Percentiles rank a stretch among this genome's conserved stretches.
Conservation (phyloP, 2,329 filamentous ascomycete genomes). For the Decorospora gaudefroyi region DNA sequence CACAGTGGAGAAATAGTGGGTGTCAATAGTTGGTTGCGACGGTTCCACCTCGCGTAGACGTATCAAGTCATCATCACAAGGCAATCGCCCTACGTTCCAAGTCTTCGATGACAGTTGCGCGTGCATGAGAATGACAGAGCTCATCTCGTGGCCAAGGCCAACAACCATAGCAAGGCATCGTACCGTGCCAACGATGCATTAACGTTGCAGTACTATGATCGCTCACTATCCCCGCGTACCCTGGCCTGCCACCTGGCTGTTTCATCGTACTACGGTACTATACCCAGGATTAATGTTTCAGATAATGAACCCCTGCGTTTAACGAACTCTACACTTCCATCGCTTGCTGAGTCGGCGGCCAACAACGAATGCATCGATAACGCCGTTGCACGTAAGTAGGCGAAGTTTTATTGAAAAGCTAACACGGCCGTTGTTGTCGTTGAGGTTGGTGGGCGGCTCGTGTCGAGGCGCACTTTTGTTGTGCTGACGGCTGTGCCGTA, state of each 20-base stretch:
- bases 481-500: conserved; percentile 19
- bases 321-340: conserved; percentile 8
- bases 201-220: conserved; percentile 7
- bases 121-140: too few species aligned
- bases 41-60: conserved; percentile 9
- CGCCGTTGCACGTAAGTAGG: too few species aligned
- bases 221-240: conserved; percentile 4
- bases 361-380: too few species aligned
- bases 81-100: too few species aligned
- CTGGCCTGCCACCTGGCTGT: conserved; percentile 10
- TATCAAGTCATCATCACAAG: background rate
- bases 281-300: conserved; percentile 30
- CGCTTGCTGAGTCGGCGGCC: background rate
- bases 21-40: conserved; percentile 5
- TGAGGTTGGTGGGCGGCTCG: conserved; percentile 7
- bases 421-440: background rate
- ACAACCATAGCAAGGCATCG: background rate
- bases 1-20: conserved; percentile 12
- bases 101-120: too few species aligned
- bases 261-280: conserved; percentile 25
- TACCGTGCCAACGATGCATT: conserved; percentile 3
- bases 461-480: conserved; percentile 8
- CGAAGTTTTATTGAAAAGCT: conserved; percentile 5
- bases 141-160: too few species aligned
- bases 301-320: conserved; percentile 17